phyloP scores from a whole-genome alignment of 495 filamentous ascomycete species.

The Durotheca rogersii region DNA sequence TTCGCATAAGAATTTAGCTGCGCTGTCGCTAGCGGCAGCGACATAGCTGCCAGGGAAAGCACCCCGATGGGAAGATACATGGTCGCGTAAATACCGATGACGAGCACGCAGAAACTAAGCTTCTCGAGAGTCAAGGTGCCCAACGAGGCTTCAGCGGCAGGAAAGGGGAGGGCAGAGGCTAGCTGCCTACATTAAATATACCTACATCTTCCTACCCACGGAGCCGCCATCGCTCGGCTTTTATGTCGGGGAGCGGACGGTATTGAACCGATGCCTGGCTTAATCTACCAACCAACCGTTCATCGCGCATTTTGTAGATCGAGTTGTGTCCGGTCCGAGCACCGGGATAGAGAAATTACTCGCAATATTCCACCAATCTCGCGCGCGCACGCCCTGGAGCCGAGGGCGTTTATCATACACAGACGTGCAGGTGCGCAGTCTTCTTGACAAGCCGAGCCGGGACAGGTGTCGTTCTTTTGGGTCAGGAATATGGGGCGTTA shows the following conservation, averaged over 20 bases:
- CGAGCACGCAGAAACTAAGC: too few relatives aligned
- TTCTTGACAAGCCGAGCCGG: not conserved
- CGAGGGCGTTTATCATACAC: not conserved
- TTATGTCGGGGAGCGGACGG: not conserved
- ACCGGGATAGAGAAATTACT: not conserved
- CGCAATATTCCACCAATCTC: constrained; percentile 5
- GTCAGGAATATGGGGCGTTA: too few relatives aligned
- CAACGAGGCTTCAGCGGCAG: too few relatives aligned
- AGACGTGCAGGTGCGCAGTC: not conserved
- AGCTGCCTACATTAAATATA: too few relatives aligned
- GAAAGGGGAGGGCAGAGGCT: too few relatives aligned
- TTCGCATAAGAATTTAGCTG: constrained; percentile 55
- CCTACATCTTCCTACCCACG: too few relatives aligned
- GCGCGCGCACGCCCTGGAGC: not conserved
- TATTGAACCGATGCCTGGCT: not conserved
- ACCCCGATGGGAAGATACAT: not conserved
- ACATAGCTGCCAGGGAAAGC: not conserved
- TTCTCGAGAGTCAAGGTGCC: too few relatives aligned
- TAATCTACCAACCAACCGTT: not conserved
- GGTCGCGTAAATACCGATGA: not conserved
- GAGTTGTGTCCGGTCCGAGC: not conserved
- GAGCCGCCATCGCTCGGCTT: too few relatives aligned
- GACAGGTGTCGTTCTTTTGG: not conserved
- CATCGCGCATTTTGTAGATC: not conserved
- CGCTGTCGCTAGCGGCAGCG: constrained; percentile 31